phyloP scores from a whole-genome alignment of 345 rosid species.

The Orychophragmus violaceus region DNA sequence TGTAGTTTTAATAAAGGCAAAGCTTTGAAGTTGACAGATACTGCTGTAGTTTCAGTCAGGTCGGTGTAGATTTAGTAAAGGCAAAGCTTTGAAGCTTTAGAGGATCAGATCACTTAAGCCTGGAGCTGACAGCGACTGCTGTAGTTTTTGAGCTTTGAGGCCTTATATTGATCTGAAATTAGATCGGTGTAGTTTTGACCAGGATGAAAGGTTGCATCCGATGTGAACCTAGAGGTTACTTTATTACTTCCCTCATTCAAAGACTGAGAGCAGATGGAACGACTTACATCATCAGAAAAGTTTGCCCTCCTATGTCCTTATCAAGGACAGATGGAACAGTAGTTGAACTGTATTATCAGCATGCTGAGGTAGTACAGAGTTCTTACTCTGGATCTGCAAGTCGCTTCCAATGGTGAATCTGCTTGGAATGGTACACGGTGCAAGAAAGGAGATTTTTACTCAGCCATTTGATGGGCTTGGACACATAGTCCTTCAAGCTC shows the following conservation, averaged over 20 bases:
- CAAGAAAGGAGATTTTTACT: neutral
- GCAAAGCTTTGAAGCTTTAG: neutral
- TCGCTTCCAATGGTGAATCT: neutral
- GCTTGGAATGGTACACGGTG: neutral
- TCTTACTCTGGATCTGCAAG: neutral
- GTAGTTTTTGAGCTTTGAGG: neutral
- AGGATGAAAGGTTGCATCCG: neutral
- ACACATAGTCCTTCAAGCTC: neutral
- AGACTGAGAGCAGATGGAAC: neutral
- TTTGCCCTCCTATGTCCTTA: neutral
- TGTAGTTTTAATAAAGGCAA: neutral
- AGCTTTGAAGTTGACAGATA: neutral
- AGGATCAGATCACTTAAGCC: slow-evolving; percentile 2
- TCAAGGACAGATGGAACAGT: slow-evolving; percentile 1
- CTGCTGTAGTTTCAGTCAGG: neutral
- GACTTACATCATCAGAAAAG: neutral
- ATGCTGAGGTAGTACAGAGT: neutral
- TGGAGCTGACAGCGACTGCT: neutral
- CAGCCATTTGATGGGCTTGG: slow-evolving; percentile 1
- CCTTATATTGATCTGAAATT: neutral
- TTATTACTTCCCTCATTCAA: neutral
- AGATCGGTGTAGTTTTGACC: neutral
- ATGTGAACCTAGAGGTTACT: neutral
- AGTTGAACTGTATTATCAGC: neutral
- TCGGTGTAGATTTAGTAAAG: neutral